Conservation (phyloP, 2,329 filamentous ascomycete species). For the Verticillium nubilum region DNA sequence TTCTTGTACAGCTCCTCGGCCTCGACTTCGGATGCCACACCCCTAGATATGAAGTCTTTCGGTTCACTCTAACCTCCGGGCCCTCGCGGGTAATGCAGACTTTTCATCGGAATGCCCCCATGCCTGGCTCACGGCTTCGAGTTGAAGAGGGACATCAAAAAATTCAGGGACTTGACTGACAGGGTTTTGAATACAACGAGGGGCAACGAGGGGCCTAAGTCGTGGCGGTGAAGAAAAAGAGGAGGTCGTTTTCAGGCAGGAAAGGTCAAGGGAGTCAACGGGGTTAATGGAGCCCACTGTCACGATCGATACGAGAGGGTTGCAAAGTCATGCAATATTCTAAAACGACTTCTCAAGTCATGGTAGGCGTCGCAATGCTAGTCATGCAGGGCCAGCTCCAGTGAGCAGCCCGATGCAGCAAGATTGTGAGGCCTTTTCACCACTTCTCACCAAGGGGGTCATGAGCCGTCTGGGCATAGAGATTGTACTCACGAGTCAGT, state of each 20-base stretch:
- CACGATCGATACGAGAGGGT: no score
- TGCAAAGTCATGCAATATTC: no score
- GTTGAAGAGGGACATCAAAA: slow-evolving; percentile 32
- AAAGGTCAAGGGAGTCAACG: slow-evolving; percentile 14
- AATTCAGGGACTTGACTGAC: slow-evolving; percentile 35
- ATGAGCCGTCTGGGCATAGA: no score
- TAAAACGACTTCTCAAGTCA: no score
- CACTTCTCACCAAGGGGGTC: no score
- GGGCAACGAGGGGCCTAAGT: slow-evolving; percentile 29
- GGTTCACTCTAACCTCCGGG: neutral
- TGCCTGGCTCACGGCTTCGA: slow-evolving; percentile 34
- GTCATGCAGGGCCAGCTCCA: no score
- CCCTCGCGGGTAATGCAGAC: slow-evolving; percentile 35
- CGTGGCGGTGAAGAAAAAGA: slow-evolving; percentile 33
- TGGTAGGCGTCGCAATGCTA: neutral
- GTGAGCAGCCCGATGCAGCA: no score
- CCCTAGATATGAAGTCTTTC: slow-evolving; percentile 42
- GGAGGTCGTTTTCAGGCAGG: slow-evolving; percentile 29
- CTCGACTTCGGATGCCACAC: slow-evolving; percentile 35
- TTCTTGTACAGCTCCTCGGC: slow-evolving; percentile 41
- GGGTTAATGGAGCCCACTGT: neutral
- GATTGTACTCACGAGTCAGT: neutral
- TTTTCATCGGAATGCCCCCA: slow-evolving; percentile 32
- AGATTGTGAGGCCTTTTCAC: neutral
- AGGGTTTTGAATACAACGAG: slow-evolving; percentile 35